These are phyloP conservation scores for Meyerozyma elateridarum DNA, from an alignment of 1,139 yeast species.

Conservation along the genomic window DNA sequence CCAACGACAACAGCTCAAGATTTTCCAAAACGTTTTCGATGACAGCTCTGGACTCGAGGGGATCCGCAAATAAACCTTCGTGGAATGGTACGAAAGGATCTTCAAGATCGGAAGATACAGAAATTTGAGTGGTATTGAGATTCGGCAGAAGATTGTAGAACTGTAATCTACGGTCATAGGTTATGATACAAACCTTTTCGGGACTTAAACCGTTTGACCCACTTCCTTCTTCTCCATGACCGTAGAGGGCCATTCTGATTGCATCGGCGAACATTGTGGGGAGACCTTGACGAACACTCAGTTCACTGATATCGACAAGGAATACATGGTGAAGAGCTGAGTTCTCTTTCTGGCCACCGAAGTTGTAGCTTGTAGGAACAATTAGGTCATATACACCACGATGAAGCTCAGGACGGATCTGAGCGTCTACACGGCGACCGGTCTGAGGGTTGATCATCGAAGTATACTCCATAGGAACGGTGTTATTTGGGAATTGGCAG, in stretches of 20 bases:
- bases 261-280: constrained; percentile 72
- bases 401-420: constrained; percentile 68
- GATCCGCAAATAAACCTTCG: constrained; percentile 78
- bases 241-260: constrained; percentile 53
- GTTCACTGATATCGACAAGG: constrained; percentile 68
- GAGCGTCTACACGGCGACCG: constrained; percentile 58
- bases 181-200: constrained; percentile 44
- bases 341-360: constrained; percentile 26
- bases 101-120: constrained; percentile 65
- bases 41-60: constrained; percentile 55
- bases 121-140: constrained; percentile 57
- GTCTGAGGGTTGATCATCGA: constrained; percentile 60
- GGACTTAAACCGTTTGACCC: too few species aligned
- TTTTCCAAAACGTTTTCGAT: constrained; percentile 66
- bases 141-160: constrained; percentile 65
- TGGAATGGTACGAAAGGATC: constrained; percentile 81
- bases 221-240: constrained; percentile 12
- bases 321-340: constrained; percentile 66
- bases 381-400: constrained; percentile 82
- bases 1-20: constrained; percentile 44
- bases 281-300: constrained; percentile 57
- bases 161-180: constrained; percentile 70
- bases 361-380: constrained; percentile 72
- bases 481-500: constrained; percentile 71
- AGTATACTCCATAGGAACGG: constrained; percentile 63